Evolutionary conservation across 192 early-diverging fungal genomes (phyloP), one percentile per base, ranked within the genome.

Genomic region (Coemansia erecta): DNA sequence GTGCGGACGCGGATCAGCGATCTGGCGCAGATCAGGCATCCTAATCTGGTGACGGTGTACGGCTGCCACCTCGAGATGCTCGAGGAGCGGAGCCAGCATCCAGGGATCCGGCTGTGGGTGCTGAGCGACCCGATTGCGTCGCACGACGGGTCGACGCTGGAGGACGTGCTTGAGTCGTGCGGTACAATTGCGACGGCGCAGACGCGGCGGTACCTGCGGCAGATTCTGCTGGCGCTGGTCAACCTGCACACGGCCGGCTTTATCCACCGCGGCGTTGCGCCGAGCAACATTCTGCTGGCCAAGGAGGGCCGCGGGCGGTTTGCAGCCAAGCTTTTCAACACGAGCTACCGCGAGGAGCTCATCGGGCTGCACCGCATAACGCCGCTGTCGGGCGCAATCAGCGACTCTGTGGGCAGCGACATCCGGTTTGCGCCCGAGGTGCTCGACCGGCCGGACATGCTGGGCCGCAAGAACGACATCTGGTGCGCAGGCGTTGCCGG

Each of bases 401-500:
- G 57, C 18, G 70, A 69, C 43, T 17, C 40, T 9, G 64, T 66
- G 0, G 72, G 68, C 10, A 69, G 58, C 55, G 73, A 73, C 24
- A 67, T 70, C 10, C 68, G 86, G 58, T 73, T 81, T 8, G 79
- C 87, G 13, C 87, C 87, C 1, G 88, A 90, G 58, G 71, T 85
- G 12, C 68, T 81, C 19, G 85, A 87, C 21, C 60, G 80, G 3
- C 84, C 87, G 0, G 82, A 84, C 17, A 68, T 83, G 12, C 85
- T 86, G 54, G 85, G 82, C 13, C 63, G 84, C 47, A 90, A 90
- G 49, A 90, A 90, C 63, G 90, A 92, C 64, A 82, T 92, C 15
- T 92, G 86, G 85, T 87, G 85, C 42, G 71, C 84, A 0, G 89
- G 87, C 17, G 66, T 87, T 14, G 77, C 86, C 0, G 84, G 85